These are phyloP conservation scores for Picochlorum sp. DNA, from an alignment of 139 green algal genomes.

Conservation along the genomic window DNA sequence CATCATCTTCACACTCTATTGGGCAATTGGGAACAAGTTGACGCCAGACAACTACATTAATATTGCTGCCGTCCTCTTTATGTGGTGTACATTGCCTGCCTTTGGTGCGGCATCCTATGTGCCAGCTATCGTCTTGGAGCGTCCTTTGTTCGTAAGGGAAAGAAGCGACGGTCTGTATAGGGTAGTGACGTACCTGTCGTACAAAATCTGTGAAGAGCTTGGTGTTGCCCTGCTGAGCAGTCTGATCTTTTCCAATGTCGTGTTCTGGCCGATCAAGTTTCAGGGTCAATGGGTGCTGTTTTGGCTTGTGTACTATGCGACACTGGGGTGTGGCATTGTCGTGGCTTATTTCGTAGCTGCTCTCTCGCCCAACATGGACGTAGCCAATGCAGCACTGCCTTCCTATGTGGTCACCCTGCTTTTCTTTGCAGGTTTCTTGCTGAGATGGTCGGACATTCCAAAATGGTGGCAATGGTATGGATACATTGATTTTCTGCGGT, in stretches of 20 bases:
- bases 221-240: slow-evolving; percentile 22
- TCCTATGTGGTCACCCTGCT: slow-evolving; percentile 42
- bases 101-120: slow-evolving; percentile 71
- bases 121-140: slow-evolving; percentile 67
- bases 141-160: slow-evolving; percentile 66
- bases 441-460: slow-evolving; percentile 44
- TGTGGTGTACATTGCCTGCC: slow-evolving; percentile 57
- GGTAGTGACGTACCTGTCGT: slow-evolving; percentile 62
- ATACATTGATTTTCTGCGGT: slow-evolving; percentile 31
- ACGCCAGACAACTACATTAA: slow-evolving; percentile 50
- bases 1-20: slow-evolving; percentile 64
- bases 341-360: slow-evolving; percentile 60
- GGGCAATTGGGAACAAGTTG: slow-evolving; percentile 26
- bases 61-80: slow-evolving; percentile 67
- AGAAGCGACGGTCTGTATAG: slow-evolving; percentile 71
- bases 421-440: slow-evolving; percentile 43
- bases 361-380: slow-evolving; percentile 68
- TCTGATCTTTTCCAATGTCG: slow-evolving; percentile 30
- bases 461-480: slow-evolving; percentile 53
- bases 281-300: slow-evolving; percentile 50
- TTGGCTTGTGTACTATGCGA: slow-evolving; percentile 49
- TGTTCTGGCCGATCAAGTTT: slow-evolving; percentile 51
- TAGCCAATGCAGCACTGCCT: slow-evolving; percentile 51
- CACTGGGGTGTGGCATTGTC: slow-evolving; percentile 41
- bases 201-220: slow-evolving; percentile 66